Percentiles rank a stretch among this genome's conserved stretches.
Evolutionary conservation across 352 stramenopile genomes (phyloP).

Genomic region (Globisporangium megalacanthum): DNA sequence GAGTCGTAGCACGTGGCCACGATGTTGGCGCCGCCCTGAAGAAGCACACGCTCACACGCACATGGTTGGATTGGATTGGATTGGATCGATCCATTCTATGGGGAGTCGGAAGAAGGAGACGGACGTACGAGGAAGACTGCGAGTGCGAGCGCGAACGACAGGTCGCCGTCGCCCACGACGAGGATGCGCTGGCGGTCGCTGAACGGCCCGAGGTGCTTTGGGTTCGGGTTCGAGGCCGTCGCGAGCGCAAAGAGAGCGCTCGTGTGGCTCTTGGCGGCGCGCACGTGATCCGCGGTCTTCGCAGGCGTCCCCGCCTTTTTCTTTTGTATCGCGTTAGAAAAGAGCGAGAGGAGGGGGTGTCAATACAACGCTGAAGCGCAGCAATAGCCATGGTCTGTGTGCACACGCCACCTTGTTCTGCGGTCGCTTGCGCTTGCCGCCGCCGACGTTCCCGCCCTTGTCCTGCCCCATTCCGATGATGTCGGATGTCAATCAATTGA

Average conservation of each 20-base stretch:
- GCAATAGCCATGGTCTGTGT: neutral
- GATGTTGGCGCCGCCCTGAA: conserved; percentile 57
- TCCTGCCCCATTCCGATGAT: conserved; percentile 12
- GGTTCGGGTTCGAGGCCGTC: conserved; percentile 77
- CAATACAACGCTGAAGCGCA: neutral
- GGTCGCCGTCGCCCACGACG: conserved; percentile 80
- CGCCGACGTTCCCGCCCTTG: conserved; percentile 11
- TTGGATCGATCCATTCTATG: neutral
- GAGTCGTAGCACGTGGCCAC: conserved; percentile 76
- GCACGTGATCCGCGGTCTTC: conserved; percentile 25
- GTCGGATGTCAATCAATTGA: too few species aligned
- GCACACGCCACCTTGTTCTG: conserved; percentile 5
- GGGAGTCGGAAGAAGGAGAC: neutral
- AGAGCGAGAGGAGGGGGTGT: too few species aligned
- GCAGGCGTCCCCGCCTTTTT: conserved; percentile 6
- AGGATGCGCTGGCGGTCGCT: conserved; percentile 71
- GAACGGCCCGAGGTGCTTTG: conserved; percentile 71
- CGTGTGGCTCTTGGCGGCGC: conserved; percentile 49
- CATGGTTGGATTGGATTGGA: too few species aligned
- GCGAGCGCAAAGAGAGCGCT: conserved; percentile 67
- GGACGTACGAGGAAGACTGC: conserved; percentile 56
- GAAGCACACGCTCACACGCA: neutral
- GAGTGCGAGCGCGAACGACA: conserved; percentile 77
- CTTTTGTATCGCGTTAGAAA: conserved; percentile 3
- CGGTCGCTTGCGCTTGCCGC: conserved; percentile 15